Base-by-base conservation (phyloP, 106 monocot genomes). In the Narthecium ossifragum region DNA sequence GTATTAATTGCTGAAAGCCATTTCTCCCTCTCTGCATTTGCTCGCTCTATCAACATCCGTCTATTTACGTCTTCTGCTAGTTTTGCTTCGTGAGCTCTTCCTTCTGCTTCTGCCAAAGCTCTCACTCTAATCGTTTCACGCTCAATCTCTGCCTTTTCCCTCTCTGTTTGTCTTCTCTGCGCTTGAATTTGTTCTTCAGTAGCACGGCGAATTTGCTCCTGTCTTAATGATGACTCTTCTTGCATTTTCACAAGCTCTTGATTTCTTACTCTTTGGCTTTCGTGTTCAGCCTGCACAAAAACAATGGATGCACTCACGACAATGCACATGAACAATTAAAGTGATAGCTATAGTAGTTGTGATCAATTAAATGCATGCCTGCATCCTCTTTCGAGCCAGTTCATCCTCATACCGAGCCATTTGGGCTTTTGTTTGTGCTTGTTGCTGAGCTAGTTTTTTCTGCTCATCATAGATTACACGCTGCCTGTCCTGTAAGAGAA, bases 201-300 rank as follows among this genome's bases (percentile, higher is more conserved):
- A 31, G 80, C 78, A 56, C 85, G 89, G 4, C 93, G 73, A 60
- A 80, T 80, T 61, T 94, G 85, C 41, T 94, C 93, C 67, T 77
- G 83, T 38, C 82, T 79, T 32, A 90, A 73, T 12, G 86, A 73
- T 25, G 93, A 94, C 49, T 94, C 93, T 75, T 94, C 93, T 78
- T 94, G 93, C 83, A 94, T 89, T 58, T 86, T 94, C 38, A 94
- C 93, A 51, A 94, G 77, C 41, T 94, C 93, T 51, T 89, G 93
- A 62, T 94, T 94, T 70, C 93, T 89, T 20, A 55, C 61, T 74
- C 93, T 79, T 67, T 94, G 89, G 53, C 71, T 80, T 74, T 94
- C 93, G 75, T 94, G 85, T 28, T 94, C 93, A 45, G 83, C 89
- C 88, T 86, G 57, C 8, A 39, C 56, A 31, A 61, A 65, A 54